Evolutionary conservation across 257 asterid genomes (phyloP).

Genomic region (Solanum sparsipilum): DNA sequence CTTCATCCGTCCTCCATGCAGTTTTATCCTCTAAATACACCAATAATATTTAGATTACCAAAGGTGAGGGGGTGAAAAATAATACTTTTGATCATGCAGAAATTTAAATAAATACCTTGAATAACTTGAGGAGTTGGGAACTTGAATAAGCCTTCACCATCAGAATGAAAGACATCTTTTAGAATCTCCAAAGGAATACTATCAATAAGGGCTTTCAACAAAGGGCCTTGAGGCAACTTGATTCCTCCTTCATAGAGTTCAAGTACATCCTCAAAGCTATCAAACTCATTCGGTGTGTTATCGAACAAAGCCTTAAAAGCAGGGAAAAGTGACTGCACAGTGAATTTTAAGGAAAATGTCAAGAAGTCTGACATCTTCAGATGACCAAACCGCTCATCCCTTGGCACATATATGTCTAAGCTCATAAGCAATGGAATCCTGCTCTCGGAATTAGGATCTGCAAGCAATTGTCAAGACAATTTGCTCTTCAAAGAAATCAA

Average conservation of each 20-base stretch:
- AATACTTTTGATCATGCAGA: neutral
- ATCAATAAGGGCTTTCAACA: conserved; percentile 27
- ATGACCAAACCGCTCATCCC: neutral
- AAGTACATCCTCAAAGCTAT: neutral
- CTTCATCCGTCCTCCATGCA: conserved; percentile 81
- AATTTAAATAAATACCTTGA: conserved; percentile 25
- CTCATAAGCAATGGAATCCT: neutral
- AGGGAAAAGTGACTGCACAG: conserved; percentile 24
- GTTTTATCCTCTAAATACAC: conserved; percentile 32
- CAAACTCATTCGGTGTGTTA: neutral
- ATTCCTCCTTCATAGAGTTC: neutral
- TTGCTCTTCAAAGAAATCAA: neutral
- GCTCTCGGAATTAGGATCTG: conserved; percentile 14
- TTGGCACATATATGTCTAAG: neutral
- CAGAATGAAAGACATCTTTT: conserved; percentile 46
- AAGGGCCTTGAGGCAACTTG: conserved; percentile 17
- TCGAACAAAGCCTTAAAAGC: conserved; percentile 38
- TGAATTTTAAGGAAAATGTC: neutral
- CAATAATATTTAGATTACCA: neutral
- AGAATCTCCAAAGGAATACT: conserved; percentile 45
- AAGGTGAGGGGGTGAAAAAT: neutral
- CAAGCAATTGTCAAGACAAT: neutral
- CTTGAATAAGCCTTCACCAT: conserved; percentile 40
- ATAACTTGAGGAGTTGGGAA: conserved; percentile 43
- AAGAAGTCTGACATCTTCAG: neutral